phyloP scores from a whole-genome alignment of 495 filamentous ascomycete species.

The Cercophora newfieldiana region DNA sequence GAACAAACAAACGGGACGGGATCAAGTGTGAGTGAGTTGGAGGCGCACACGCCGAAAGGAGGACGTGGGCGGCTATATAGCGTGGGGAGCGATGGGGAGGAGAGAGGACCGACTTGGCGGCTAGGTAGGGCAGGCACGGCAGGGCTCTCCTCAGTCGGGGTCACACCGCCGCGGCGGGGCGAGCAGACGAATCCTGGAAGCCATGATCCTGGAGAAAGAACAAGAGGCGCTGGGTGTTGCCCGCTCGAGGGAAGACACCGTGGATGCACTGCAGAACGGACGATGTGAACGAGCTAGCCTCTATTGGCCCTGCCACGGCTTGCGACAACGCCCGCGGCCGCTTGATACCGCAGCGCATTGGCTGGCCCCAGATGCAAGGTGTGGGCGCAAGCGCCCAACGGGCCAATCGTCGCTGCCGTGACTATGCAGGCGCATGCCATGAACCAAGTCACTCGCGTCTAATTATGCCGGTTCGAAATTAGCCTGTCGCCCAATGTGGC shows the following conservation, averaged over 20 bases:
- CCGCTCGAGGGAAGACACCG: not conserved
- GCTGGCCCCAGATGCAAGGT: conserved; percentile 20
- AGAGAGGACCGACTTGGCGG: not conserved
- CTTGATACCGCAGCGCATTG: not conserved
- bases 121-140: not conserved
- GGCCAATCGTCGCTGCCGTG: conserved; percentile 22
- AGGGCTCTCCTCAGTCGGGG: not conserved
- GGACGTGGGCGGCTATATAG: conserved; percentile 24
- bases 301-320: conserved; percentile 10
- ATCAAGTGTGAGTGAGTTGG: conserved; percentile 9
- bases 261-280: not conserved
- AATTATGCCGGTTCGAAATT: conserved; percentile 24
- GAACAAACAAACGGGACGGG: not conserved
- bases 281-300: not conserved
- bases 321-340: not conserved
- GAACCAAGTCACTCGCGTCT: conserved; percentile 38
- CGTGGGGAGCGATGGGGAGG: not conserved
- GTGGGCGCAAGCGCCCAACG: conserved; percentile 38
- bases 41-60: conserved; percentile 2
- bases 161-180: not conserved
- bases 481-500: conserved; percentile 8
- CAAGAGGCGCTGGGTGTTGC: too few species aligned
- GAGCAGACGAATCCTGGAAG: not conserved
- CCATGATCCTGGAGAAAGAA: not conserved
- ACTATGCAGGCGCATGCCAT: conserved; percentile 24